Base-by-base conservation (phyloP, 257 asterid genomes). In the Lycium ferocissimum region DNA sequence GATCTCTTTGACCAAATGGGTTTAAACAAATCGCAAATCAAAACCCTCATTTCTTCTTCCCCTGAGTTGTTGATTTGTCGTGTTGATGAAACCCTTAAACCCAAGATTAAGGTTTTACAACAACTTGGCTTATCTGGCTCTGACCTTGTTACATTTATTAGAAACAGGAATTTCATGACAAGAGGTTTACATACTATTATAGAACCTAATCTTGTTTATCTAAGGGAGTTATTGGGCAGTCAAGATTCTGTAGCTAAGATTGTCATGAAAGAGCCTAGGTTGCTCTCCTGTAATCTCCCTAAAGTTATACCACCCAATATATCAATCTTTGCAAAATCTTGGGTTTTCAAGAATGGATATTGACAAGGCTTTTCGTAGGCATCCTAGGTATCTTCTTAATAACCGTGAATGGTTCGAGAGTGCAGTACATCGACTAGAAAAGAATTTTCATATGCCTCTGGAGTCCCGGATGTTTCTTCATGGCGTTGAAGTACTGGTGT, bases 391-490 rank as follows among this genome's bases (percentile, higher is more conserved):
- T 26, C 0, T 80, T 4, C 4, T 37, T 2, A 14, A 37, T 1
- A 80, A 20, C 2, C 35, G 35, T 9, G 84, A 56, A 20, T 61
- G 47, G 83, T 1, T 85, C 70, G 66, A 80, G 57, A 58, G 79
- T 6, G 15, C 72, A 11, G 49, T 81, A 2, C 10, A 40, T 2
- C 83, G 62, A 26, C 85, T 83, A 9, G 84, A 88, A 58, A 80
- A 79, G 26, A 85, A 83, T 9, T 80, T 85, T 17, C 85, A 84
- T 20, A 85, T 88, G 15, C 47, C 87, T 61, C 84, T 62, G 6
- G 11, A 56, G 26, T 61, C 87, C 37, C 37, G 65, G 8, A 83
- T 80, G 90, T 85, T 88, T 35, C 56, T 7, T 40, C n/a, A 54
- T 85, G 88, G 80, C 0, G 18, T 83, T 57, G 37, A 20, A 17